A percentile compares a stretch with the other conserved stretches of the same genome.
Evolutionary conservation across 148 eudicot species (phyloP).

Genomic region (Camellia lanceoleosa): DNA sequence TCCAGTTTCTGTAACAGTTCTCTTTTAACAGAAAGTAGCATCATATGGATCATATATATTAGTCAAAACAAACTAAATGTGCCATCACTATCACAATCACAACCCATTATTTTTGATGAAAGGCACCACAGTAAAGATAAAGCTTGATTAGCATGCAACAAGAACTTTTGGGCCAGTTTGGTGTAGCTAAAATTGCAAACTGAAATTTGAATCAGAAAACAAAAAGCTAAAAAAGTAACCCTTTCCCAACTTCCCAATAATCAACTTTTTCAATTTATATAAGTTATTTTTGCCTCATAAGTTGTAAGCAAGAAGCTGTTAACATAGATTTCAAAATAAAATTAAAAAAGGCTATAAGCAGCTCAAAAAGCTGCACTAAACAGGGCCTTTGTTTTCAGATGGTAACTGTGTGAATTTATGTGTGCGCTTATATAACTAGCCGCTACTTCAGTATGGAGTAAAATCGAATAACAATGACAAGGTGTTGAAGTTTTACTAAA

Average conservation of each 20-base stretch:
- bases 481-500: background rate
- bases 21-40: background rate
- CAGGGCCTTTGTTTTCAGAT: background rate
- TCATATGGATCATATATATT: background rate
- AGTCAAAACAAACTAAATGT: background rate
- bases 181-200: no score
- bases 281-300: no score
- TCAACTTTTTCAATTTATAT: no score
- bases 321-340: no score
- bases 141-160: conserved; percentile 10
- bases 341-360: no score
- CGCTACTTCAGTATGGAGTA: background rate
- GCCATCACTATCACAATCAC: no score
- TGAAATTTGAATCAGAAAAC: no score
- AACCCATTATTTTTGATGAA: background rate
- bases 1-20: background rate
- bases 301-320: no score
- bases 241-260: no score
- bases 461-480: background rate
- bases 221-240: no score
- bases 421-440: background rate
- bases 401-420: background rate
- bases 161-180: background rate
- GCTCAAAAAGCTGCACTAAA: no score
- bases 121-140: background rate